These are phyloP conservation scores for Aureobasidium uvarum DNA, from an alignment of 2,329 filamentous ascomycete genomes.

Conservation along the genomic window DNA sequence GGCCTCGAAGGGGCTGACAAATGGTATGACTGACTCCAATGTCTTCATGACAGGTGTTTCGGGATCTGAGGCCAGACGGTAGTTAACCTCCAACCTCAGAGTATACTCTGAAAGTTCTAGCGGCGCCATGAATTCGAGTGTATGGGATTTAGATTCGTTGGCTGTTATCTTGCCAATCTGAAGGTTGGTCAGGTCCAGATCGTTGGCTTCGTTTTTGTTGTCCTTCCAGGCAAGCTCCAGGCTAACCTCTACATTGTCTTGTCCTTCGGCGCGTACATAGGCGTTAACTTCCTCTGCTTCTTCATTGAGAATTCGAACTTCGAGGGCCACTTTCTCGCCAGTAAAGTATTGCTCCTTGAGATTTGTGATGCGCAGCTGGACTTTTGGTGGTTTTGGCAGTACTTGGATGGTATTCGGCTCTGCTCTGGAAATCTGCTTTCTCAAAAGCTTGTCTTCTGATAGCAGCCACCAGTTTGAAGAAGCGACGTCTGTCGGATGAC, in stretches of 20 bases:
- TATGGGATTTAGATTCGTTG: slow-evolving; percentile 23
- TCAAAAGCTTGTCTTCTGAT: slow-evolving; percentile 38
- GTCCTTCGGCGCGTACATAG: slow-evolving; percentile 40
- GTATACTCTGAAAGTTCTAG: slow-evolving; percentile 49
- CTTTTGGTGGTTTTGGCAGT: slow-evolving; percentile 85
- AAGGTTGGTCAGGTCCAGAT: slow-evolving; percentile 17
- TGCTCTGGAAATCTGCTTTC: slow-evolving; percentile 46
- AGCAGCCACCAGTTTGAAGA: slow-evolving; percentile 31
- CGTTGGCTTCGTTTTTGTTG: slow-evolving; percentile 31
- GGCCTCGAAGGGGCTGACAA: slow-evolving; percentile 84
- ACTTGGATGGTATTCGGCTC: slow-evolving; percentile 64
- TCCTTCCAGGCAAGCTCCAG: slow-evolving; percentile 35
- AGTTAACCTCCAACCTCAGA: slow-evolving; percentile 67
- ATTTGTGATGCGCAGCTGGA: slow-evolving; percentile 68
- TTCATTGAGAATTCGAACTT: slow-evolving; percentile 71
- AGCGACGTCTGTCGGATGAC: slow-evolving; percentile 27
- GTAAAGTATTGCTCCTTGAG: slow-evolving; percentile 75
- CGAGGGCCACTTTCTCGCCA: slow-evolving; percentile 69
- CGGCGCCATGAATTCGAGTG: slow-evolving; percentile 46
- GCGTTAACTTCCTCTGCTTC: slow-evolving; percentile 65
- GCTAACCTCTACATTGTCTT: slow-evolving; percentile 13
- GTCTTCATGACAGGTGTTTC: slow-evolving; percentile 78
- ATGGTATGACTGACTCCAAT: slow-evolving; percentile 64
- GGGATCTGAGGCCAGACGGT: slow-evolving; percentile 74
- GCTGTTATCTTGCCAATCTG: neutral